These are phyloP conservation scores for Plasmodium yoelii DNA, from an alignment of 169 alveolate genomes.

Conservation along the genomic window DNA sequence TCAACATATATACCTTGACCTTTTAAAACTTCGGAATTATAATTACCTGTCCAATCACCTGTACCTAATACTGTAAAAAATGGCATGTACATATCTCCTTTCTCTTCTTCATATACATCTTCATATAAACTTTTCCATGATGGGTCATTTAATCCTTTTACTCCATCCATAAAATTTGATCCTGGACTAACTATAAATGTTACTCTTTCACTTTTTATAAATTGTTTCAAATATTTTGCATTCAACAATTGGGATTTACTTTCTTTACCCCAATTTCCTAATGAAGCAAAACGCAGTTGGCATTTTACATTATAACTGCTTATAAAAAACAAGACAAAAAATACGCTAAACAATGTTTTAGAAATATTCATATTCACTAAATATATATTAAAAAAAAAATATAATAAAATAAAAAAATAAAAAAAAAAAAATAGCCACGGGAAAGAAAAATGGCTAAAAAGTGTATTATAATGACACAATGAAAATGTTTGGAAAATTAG, in stretches of 20 bases:
- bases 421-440: not conserved
- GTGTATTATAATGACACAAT: not conserved
- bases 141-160: constrained; percentile 82
- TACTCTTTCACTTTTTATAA: constrained; percentile 84
- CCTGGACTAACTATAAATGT: constrained; percentile 91
- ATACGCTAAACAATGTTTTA: constrained; percentile 53
- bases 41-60: constrained; percentile 91
- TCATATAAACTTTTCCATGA: constrained; percentile 86
- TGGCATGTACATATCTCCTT: constrained; percentile 87
- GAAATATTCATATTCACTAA: constrained; percentile 45
- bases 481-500: not conserved
- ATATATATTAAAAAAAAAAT: not conserved
- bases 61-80: constrained; percentile 90
- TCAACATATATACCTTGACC: constrained; percentile 82
- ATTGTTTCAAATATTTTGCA: constrained; percentile 87
- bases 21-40: constrained; percentile 84
- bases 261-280: constrained; percentile 92
- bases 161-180: constrained; percentile 89
- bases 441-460: not conserved
- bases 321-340: constrained; percentile 75
- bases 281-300: constrained; percentile 88
- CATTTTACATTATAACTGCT: constrained; percentile 74
- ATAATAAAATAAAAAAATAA: not conserved
- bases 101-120: constrained; percentile 86
- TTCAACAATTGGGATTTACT: constrained; percentile 80